These are phyloP conservation scores for Astragalus membranaceus DNA, from an alignment of 306 rosid genomes.

Conservation along the genomic window DNA sequence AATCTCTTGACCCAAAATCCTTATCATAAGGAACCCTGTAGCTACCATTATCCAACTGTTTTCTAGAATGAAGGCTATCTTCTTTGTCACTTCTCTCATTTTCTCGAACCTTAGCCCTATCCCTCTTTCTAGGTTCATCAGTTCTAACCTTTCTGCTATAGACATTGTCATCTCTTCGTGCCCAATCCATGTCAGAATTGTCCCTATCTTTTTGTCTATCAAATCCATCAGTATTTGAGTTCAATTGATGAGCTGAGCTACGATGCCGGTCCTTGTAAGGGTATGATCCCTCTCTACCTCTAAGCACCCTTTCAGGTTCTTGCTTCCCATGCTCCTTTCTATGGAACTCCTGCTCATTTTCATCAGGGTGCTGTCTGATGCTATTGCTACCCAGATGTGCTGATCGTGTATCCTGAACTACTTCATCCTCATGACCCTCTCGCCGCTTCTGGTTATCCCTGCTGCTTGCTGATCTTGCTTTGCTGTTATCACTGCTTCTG, in stretches of 20 bases:
- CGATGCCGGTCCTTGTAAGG: conserved; percentile 70
- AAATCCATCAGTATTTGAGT: conserved; percentile 60
- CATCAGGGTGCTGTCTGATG: conserved; percentile 49
- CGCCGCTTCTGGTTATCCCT: conserved; percentile 63
- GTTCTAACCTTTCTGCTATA: conserved; percentile 62
- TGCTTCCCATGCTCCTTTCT: conserved; percentile 60
- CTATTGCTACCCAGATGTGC: conserved; percentile 26
- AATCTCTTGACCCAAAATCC: conserved; percentile 64
- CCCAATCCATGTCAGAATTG: conserved; percentile 67
- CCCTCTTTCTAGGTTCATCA: conserved; percentile 91
- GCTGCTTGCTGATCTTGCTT: conserved; percentile 92
- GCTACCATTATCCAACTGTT: conserved; percentile 79
- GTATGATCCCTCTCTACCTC: conserved; percentile 63
- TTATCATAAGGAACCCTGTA: conserved; percentile 75
- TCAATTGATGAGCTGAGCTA: conserved; percentile 51
- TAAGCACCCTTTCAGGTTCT: conserved; percentile 54
- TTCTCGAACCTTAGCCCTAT: conserved; percentile 68
- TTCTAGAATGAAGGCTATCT: conserved; percentile 49
- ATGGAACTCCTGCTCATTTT: conserved; percentile 51
- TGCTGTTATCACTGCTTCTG: conserved; percentile 96
- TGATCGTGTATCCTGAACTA: conserved; percentile 69
- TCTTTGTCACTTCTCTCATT: conserved; percentile 71
- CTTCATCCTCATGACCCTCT: conserved; percentile 89
- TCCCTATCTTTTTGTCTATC: conserved; percentile 77
- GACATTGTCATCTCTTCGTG: conserved; percentile 72